Evolutionary conservation across 2,329 filamentous ascomycete genomes (phyloP).

Genomic region (Scytalidium sp.): DNA sequence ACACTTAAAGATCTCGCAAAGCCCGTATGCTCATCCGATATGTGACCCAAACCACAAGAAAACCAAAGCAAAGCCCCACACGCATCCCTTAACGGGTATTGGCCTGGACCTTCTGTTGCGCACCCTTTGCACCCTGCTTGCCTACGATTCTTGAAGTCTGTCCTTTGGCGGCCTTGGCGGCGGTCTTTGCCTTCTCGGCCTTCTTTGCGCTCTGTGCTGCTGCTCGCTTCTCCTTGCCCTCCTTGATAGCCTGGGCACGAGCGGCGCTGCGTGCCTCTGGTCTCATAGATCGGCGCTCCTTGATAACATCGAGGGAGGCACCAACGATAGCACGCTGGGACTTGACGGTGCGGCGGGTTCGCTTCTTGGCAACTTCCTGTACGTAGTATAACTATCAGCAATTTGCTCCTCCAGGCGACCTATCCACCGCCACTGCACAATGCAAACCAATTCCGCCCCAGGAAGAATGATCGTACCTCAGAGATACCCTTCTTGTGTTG

Average conservation of each 20-base stretch:
- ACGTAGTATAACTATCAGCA: conserved; percentile 18
- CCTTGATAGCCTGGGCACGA: conserved; percentile 87
- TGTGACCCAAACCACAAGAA: conserved; percentile 24
- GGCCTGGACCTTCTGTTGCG: conserved; percentile 78
- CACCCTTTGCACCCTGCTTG: conserved; percentile 97
- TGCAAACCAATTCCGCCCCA: not conserved
- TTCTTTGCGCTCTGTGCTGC: conserved; percentile 90
- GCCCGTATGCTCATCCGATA: conserved; percentile 27
- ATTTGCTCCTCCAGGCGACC: conserved; percentile 2
- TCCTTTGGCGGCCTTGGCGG: conserved; percentile 71
- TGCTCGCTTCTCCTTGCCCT: conserved; percentile 98
- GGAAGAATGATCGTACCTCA: conserved; percentile 70
- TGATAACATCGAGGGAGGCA: conserved; percentile 99
- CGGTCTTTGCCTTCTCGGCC: conserved; percentile 97
- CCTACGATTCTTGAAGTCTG: conserved; percentile 77
- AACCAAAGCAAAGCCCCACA: conserved; percentile 17
- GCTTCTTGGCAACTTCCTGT: conserved; percentile 99
- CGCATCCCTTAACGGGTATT: conserved; percentile 70
- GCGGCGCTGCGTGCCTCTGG: conserved; percentile 94
- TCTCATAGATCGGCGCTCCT: conserved; percentile 93
- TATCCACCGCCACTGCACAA: not conserved
- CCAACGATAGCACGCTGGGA: conserved; percentile 98
- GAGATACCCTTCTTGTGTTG: conserved; percentile 99
- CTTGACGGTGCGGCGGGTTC: conserved; percentile 97
- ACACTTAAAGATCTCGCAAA: conserved; percentile 27